phyloP scores from a whole-genome alignment of 495 filamentous ascomycete species.

The Hapsidospora chrysogenum region DNA sequence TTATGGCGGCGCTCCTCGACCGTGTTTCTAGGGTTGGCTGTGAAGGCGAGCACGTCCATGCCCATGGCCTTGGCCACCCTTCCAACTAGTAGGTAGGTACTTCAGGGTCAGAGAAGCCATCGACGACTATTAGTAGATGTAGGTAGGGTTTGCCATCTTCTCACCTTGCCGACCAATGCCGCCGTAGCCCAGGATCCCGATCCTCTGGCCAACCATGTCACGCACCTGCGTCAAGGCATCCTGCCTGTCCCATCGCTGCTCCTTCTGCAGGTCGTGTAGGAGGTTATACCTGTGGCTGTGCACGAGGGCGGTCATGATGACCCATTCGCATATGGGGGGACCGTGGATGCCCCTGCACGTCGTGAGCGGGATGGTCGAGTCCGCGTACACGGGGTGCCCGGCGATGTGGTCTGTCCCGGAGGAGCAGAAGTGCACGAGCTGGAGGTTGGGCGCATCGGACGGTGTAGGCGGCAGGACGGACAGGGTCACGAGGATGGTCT shows the following conservation, averaged over 20 bases:
- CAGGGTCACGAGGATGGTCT: not conserved
- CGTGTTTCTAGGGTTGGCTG: constrained; percentile 40
- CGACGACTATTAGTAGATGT: too few species aligned
- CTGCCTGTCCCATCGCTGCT: too few species aligned
- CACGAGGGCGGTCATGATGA: constrained; percentile 20
- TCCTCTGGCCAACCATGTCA: constrained; percentile 3
- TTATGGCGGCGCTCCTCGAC: constrained; percentile 39
- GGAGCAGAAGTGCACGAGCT: not conserved
- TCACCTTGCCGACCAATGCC: constrained; percentile 49
- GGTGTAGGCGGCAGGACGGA: not conserved
- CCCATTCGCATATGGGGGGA: constrained; percentile 27
- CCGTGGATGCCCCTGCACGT: constrained; percentile 32
- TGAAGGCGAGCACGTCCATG: constrained; percentile 75
- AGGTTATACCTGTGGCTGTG: too few species aligned
- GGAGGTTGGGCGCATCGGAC: not conserved
- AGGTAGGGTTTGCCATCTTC: too few species aligned
- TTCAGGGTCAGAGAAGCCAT: too few species aligned
- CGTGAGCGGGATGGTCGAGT: constrained; percentile 45
- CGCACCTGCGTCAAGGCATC: too few species aligned
- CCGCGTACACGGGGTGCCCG: constrained; percentile 27
- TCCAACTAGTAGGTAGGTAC: too few species aligned
- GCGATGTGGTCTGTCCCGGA: not conserved
- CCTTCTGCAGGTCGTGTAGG: too few species aligned
- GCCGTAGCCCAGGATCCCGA: constrained; percentile 24
- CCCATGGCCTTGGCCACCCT: constrained; percentile 57